Evolutionary conservation across 1,139 yeast species (phyloP), one percentile per base, ranked within the genome.

Genomic region (Protomyces pachydermus): DNA sequence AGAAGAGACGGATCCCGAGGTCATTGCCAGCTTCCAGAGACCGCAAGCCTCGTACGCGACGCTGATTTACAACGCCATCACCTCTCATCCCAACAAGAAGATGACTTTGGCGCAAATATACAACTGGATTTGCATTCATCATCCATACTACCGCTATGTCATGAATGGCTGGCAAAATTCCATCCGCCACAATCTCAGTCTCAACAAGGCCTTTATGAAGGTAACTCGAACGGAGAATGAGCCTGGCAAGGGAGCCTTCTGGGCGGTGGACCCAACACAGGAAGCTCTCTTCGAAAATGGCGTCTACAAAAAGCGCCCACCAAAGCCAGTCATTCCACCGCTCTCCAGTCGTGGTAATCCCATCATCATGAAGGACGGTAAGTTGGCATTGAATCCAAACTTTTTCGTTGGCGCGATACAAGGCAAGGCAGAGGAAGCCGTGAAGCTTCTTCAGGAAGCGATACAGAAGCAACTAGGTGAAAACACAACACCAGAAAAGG

Each of bases 141-240:
- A 88, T 74, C 98, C 98, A 1, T 93, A 88, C 75, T 93, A 89
- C 75, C 83, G 86, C 72, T 93, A 89, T 75, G 91, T 97, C 72
- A 91, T 95, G 0, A 96, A 91, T 74, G 98, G 98, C 1, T 93
- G 99, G 99, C 98, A 93, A 76, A 86, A 89, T 72, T 84, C 95
- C 0, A 95, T 93, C 16, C 82, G 95, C 56, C 98, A 93, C 76
- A 91, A 90, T 71, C 79, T 93, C 53, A 87, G 91, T 28, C 79
- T 90, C 69, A 91, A 91, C 75, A 90, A 90, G 75, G 85, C 91
- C 8, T 93, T 93, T 77, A 82, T 85, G 66, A 85, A 87, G 70
- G 84, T 87, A 9, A 80, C 86, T 39, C 85, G 89, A 70, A 89
- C 87, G 69, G 95, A 60, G 37, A 55, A 52, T 8, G 67, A 66